Evolutionary conservation across 2,329 filamentous ascomycete genomes (phyloP), one percentile per base, ranked within the genome.

Genomic region (Coniochaeta sp.): DNA sequence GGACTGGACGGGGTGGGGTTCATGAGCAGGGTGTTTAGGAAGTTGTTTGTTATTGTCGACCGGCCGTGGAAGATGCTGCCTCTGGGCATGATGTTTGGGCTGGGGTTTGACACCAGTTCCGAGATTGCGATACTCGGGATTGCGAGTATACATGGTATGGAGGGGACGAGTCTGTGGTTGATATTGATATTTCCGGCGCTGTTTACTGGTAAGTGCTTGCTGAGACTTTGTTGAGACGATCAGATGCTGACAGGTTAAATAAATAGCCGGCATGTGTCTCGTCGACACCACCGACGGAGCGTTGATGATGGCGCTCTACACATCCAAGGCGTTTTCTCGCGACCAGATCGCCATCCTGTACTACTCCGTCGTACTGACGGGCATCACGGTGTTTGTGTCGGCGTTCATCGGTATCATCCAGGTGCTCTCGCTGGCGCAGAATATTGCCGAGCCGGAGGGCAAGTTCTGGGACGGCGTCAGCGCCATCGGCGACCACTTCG

Each of bases 41-140:
- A 75, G 55, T 76, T 95, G 55, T 96, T 97, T 69, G 83, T 81
- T 38, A 72, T 95, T 22, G 76, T 86, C 28, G 82, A 86, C 59
- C 71, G 80, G 5, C 87, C 89, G 0, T 97, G 92, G 92, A 97
- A 97, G 68, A 96, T 96, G 91, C 94, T 95, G 59, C 91, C 90
- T 0, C 73, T 96, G 0, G 92, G 92, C 0, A 77, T 97, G 0
- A 72, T 97, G 4, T 97, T 92, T 62, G 94, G 92, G 0, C 75
- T 97, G 0, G 94, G 92, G 0, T 97, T 99, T 65, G 94, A 97
- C 65, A 97, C 94, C 0, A 95, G 88, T 35, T 95, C 89, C 7
- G 92, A 99, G 67, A 89, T 97, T 61, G 92, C 94, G 0, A 78
- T 99, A 7, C 71, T 99, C 1, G 94, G 92, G 0, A 95, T 97